A percentile compares a stretch with the other conserved stretches of the same genome.
Evolutionary conservation across 805 yeast genomes (phyloP).

Genomic region (Tetrapisispora taiwanensis): DNA sequence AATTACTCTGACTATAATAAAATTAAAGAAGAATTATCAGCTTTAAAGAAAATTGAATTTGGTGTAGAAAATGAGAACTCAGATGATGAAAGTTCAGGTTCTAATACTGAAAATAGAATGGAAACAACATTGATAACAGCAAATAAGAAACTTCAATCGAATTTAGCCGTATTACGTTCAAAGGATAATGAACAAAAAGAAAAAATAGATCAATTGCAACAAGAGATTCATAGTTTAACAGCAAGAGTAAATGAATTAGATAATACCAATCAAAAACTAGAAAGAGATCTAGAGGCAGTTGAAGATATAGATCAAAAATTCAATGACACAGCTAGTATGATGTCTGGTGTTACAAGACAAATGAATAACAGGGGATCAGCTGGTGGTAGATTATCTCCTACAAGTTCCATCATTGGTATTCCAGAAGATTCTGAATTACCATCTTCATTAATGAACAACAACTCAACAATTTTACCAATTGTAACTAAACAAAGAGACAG

Average conservation of each 20-base stretch:
- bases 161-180: conserved; percentile 55
- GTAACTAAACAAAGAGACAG: conserved; percentile 93
- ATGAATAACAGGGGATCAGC: conserved; percentile 25
- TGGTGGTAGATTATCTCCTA: conserved; percentile 38
- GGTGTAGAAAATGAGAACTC: conserved; percentile 37
- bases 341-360: conserved; percentile 46
- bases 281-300: conserved; percentile 57
- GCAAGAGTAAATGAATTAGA: conserved; percentile 35
- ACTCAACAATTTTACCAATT: conserved; percentile 58
- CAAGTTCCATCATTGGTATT: conserved; percentile 41
- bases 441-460: conserved; percentile 22
- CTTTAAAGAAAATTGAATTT: conserved; percentile 67
- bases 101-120: conserved; percentile 26
- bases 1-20: conserved; percentile 67
- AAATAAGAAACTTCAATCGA: conserved; percentile 63
- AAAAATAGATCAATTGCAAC: conserved; percentile 34
- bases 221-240: conserved; percentile 27
- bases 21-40: conserved; percentile 61
- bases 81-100: conserved; percentile 6
- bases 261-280: conserved; percentile 50
- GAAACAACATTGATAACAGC: conserved; percentile 57
- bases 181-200: conserved; percentile 40
- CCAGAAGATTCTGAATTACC: conserved; percentile 29
- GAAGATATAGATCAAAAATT: conserved; percentile 35
- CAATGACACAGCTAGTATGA: conserved; percentile 50